Conservation (phyloP, 768 basidiomycete genomes). For the Lentinus tigrinus region DNA sequence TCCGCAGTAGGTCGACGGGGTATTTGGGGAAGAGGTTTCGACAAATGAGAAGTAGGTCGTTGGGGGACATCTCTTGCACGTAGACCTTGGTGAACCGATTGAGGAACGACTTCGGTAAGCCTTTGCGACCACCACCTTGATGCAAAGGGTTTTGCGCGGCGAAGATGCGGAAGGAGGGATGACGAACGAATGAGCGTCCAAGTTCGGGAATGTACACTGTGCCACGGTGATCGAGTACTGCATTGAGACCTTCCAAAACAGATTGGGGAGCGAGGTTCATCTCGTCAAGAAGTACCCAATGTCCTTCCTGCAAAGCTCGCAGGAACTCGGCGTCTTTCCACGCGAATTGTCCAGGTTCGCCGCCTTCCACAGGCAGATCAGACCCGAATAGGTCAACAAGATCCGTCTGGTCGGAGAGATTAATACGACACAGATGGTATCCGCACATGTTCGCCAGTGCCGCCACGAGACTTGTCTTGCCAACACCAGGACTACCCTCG, state of each 20-base stretch:
- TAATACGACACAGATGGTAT: conserved; percentile 85
- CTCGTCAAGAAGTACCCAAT: conserved; percentile 97
- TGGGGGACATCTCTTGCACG: conserved; percentile 75
- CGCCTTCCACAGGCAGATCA: conserved; percentile 93
- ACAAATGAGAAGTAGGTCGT: conserved; percentile 80
- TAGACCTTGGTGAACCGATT: conserved; percentile 99
- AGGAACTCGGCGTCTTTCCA: conserved; percentile 99
- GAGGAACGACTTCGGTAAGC: conserved; percentile 94
- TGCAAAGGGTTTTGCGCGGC: conserved; percentile 96
- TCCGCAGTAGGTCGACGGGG: conserved; percentile 50
- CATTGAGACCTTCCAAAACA: conserved; percentile 94
- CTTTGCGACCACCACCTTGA: conserved; percentile 97
- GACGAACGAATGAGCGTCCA: conserved; percentile 80
- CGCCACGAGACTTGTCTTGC: conserved; percentile 90
- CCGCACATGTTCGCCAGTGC: conserved; percentile 83
- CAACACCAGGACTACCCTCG: conserved; percentile 97
- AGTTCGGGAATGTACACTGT: conserved; percentile 94
- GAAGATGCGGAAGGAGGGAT: conserved; percentile 95
- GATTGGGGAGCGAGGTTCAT: conserved; percentile 99
- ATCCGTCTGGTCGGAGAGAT: conserved; percentile 97
- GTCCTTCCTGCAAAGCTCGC: conserved; percentile 88
- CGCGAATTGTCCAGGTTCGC: conserved; percentile 86
- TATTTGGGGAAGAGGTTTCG: conserved; percentile 66
- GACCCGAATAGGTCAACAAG: conserved; percentile 95
- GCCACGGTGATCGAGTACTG: conserved; percentile 93